Evolutionary conservation across 805 yeast species (phyloP), one percentile per base, ranked within the genome.

Genomic region (Starmerella ratchasimensis): DNA sequence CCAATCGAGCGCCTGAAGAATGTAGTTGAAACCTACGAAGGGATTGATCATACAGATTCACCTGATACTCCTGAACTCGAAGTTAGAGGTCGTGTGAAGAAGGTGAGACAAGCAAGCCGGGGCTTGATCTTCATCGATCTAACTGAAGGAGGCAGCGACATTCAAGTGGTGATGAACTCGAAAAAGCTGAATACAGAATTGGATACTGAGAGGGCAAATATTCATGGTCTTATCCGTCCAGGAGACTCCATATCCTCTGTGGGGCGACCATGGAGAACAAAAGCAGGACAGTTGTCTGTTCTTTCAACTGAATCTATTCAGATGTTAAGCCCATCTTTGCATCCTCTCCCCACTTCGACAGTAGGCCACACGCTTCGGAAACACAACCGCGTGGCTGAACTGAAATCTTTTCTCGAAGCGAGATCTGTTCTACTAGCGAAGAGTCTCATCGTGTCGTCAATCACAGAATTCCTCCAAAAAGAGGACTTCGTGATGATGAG

Each of bases 211-310:
- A 65, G 64, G 28, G 75, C 74, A 44, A 50, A 52, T 3, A 41
- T 45, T 20, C 44, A 45, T n/a, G 53, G 53, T 31, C 52, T 55
- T 3, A 58, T 83, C 28, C 64, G 76, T 33, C 68, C 69, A 17
- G 95, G 95, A 0, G 98, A 88, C 52, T 69, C 67, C 31, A 60
- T 88, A 3, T 59, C 71, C 6, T 72, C 76, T 18, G 50, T 58
- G 3, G 98, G 98, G 0, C 53, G 48, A 18, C 84, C 95, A 0
- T 81, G 88, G 19, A 55, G 69, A 3, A 81, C 96, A 0, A 73
- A 76, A 38, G 72, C 73, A 3, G 90, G 88, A 0, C 94, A 86
- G 46, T 59, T 84, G 6, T 77, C 94, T 1, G 51, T 88, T 36
- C 72, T 79, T 44, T 65, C 76, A 10, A 57, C 59, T 0, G 42